Percentiles rank a stretch among this genome's conserved stretches.
These are phyloP conservation scores for Dovyalis caffra DNA, from an alignment of 345 rosid species.

Conservation along the genomic window DNA sequence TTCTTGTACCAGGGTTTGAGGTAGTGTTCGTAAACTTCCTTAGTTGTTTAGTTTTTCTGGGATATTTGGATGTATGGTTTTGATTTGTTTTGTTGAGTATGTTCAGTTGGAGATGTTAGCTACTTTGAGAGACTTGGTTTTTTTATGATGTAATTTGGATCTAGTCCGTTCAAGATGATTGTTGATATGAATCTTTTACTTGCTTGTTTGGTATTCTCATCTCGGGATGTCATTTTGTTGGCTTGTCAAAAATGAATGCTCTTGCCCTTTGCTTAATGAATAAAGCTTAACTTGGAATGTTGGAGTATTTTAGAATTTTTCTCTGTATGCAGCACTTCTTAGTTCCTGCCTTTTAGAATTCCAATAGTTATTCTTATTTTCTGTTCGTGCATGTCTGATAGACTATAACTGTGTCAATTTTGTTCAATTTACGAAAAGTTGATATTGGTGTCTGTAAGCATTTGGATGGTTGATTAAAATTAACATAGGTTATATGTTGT, in stretches of 20 bases:
- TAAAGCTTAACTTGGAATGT: no score
- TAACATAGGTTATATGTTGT: background rate
- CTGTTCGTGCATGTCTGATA: no score
- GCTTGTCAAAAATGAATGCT: no score
- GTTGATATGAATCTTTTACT: background rate
- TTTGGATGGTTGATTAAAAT: background rate
- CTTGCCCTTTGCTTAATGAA: no score
- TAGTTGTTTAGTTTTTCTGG: background rate
- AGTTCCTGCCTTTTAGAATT: no score
- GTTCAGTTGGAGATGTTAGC: background rate
- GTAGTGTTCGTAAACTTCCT: background rate
- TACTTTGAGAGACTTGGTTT: background rate
- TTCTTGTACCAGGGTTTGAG: constrained; percentile 78
- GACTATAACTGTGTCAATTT: no score
- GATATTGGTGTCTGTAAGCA: no score
- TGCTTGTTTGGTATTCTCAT: background rate
- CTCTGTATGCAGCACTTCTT: no score
- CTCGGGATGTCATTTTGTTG: background rate
- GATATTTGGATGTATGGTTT: background rate
- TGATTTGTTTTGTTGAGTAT: background rate
- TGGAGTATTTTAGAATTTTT: no score
- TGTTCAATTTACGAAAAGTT: no score
- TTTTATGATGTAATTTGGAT: background rate
- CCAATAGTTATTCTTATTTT: no score
- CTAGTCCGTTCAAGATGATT: background rate